These are phyloP conservation scores for Argentina anserina DNA, from an alignment of 306 rosid genomes.

Conservation along the genomic window DNA sequence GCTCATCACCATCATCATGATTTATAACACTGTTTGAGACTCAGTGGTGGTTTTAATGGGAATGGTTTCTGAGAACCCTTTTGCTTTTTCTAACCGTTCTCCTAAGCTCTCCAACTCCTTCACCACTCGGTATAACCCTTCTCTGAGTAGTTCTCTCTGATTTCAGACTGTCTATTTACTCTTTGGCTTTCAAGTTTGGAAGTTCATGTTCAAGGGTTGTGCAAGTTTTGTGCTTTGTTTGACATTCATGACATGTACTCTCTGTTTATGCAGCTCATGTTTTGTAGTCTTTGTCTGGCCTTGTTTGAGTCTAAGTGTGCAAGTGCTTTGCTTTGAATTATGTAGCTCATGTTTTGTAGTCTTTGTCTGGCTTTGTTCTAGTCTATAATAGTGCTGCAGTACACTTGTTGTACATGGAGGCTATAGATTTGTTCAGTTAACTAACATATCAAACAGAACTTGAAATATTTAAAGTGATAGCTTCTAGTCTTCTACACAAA, in stretches of 20 bases:
- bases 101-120: conserved; percentile 71
- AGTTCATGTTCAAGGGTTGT: neutral
- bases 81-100: conserved; percentile 52
- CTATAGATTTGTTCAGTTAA: neutral
- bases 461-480: neutral
- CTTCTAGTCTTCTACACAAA: too few species aligned
- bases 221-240: neutral
- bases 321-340: neutral
- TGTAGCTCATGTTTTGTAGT: neutral
- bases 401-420: neutral
- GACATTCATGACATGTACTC: neutral
- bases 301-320: neutral
- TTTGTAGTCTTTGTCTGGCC: neutral
- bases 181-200: neutral
- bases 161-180: neutral
- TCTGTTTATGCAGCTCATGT: neutral
- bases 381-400: neutral
- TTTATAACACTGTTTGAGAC: conserved; percentile 18
- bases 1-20: conserved; percentile 6
- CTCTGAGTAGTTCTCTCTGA: neutral
- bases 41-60: conserved; percentile 11
- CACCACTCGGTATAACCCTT: conserved; percentile 57
- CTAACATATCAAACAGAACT: neutral
- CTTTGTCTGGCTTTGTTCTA: neutral
- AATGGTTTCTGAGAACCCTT: conserved; percentile 62